phyloP scores from a whole-genome alignment of 208 protist genomes.

The Leishmania major region DNA sequence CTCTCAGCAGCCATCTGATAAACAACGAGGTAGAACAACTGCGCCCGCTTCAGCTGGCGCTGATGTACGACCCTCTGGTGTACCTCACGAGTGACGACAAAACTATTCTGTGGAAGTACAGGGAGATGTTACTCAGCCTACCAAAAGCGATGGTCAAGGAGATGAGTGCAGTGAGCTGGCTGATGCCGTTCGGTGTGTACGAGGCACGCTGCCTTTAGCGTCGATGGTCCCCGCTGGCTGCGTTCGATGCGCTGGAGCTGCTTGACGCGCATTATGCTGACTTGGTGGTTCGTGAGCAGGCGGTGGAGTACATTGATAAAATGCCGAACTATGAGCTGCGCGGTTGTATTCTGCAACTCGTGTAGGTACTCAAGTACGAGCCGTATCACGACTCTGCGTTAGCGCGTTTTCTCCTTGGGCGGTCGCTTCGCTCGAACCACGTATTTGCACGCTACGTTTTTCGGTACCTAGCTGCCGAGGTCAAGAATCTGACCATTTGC shows the following conservation, averaged over 20 bases:
- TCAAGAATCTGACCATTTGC: constrained; percentile 63
- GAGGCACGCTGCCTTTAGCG: constrained; percentile 55
- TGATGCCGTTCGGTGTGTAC: constrained; percentile 66
- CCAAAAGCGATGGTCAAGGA: constrained; percentile 80
- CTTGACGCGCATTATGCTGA: constrained; percentile 79
- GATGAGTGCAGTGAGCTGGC: constrained; percentile 70
- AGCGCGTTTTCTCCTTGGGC: constrained; percentile 66
- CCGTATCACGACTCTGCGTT: constrained; percentile 82
- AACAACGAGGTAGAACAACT: constrained; percentile 63
- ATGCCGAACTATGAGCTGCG: constrained; percentile 78
- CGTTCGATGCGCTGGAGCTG: constrained; percentile 81
- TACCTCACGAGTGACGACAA: constrained; percentile 62
- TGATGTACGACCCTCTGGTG: constrained; percentile 65
- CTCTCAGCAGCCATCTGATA: constrained; percentile 27
- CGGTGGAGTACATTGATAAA: constrained; percentile 54
- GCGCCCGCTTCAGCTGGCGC: constrained; percentile 53
- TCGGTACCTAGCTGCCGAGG: constrained; percentile 90
- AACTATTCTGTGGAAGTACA: constrained; percentile 71
- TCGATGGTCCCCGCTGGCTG: constrained; percentile 49
- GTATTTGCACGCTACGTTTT: constrained; percentile 85
- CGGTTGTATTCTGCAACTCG: constrained; percentile 82
- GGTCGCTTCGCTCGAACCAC: constrained; percentile 71
- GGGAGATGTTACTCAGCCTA: constrained; percentile 46
- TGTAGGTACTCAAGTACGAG: constrained; percentile 89
- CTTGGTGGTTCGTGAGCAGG: constrained; percentile 68